These are phyloP conservation scores for Bimuria novae-zelandiae DNA, from an alignment of 2,329 filamentous ascomycete genomes.

Conservation along the genomic window DNA sequence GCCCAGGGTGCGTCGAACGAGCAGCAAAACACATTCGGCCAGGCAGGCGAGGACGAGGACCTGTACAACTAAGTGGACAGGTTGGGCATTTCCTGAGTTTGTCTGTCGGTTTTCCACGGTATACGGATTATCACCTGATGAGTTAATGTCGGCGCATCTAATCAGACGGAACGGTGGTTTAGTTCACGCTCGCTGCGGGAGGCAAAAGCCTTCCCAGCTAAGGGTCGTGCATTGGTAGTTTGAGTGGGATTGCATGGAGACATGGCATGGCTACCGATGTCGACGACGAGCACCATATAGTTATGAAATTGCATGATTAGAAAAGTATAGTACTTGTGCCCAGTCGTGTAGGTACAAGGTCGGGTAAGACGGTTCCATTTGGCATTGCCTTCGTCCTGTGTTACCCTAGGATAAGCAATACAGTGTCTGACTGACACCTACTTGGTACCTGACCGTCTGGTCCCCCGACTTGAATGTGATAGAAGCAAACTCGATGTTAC, in stretches of 20 bases:
- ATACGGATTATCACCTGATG: not conserved
- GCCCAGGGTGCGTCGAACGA: slow-evolving; percentile 53
- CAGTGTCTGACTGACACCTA: no score
- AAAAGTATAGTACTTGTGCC: not conserved
- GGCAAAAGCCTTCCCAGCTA: not conserved
- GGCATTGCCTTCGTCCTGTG: no score
- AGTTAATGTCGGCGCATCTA: slow-evolving; percentile 22
- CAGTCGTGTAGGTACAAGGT: no score
- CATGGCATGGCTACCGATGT: not conserved
- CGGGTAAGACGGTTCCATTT: no score
- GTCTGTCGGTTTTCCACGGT: slow-evolving; percentile 3
- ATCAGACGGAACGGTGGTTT: slow-evolving; percentile 10
- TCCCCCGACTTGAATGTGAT: no score
- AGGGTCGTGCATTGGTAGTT: slow-evolving; percentile 4
- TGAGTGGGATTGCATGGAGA: not conserved
- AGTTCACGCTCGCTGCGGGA: not conserved
- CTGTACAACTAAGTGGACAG: slow-evolving; percentile 79
- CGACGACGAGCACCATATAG: not conserved
- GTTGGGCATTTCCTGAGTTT: slow-evolving; percentile 7
- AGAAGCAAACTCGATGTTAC: no score
- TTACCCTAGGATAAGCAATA: no score
- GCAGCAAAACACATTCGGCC: slow-evolving; percentile 67
- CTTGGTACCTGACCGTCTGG: no score
- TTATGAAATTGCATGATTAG: slow-evolving; percentile 7
- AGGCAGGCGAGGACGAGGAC: slow-evolving; percentile 91